Evolutionary conservation across 208 protist species (phyloP).

Genomic region (Leishmania aethiopica): DNA sequence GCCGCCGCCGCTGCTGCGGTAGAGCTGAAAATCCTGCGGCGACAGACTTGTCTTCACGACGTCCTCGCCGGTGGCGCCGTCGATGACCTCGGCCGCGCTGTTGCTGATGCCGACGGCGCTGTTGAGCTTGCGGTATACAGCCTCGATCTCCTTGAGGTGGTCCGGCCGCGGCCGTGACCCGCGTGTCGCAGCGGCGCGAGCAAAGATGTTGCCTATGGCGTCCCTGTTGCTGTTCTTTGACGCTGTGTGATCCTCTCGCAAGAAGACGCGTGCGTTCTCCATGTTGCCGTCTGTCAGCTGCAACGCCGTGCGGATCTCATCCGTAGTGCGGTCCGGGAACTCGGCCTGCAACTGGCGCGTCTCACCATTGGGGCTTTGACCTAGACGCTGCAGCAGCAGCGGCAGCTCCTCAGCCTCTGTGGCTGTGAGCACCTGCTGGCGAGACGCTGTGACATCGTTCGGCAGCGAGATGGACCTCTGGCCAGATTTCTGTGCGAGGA

Average conservation of each 20-base stretch:
- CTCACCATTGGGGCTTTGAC: slow-evolving; percentile 1
- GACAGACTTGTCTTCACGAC: slow-evolving; percentile 19
- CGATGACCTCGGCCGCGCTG: slow-evolving; percentile 13
- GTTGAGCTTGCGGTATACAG: slow-evolving; percentile 40
- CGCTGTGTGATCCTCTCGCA: slow-evolving; percentile 19
- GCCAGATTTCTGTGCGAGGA: slow-evolving; percentile 40
- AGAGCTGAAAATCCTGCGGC: slow-evolving; percentile 8
- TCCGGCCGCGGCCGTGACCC: slow-evolving; percentile 13
- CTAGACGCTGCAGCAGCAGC: slow-evolving; percentile 8
- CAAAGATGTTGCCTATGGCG: slow-evolving; percentile 35
- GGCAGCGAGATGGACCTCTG: slow-evolving; percentile 1
- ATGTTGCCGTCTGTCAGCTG: slow-evolving; percentile 50
- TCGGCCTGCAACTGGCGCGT: slow-evolving; percentile 17
- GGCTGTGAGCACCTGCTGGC: slow-evolving; percentile 13
- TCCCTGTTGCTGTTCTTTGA: slow-evolving; percentile 15
- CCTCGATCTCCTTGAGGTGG: slow-evolving; percentile 13
- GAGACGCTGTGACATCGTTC: slow-evolving; percentile 9
- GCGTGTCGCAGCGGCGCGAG: slow-evolving; percentile 21
- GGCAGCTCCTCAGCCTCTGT: slow-evolving; percentile 16
- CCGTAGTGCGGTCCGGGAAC: slow-evolving; percentile 36
- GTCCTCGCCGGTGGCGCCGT: background rate
- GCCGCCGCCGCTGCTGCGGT: slow-evolving; percentile 2
- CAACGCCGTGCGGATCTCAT: slow-evolving; percentile 33
- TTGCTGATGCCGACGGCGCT: slow-evolving; percentile 25
- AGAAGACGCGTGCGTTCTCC: slow-evolving; percentile 31